phyloP scores from a whole-genome alignment of 148 eudicot species.

The Pouteria glomerata region DNA sequence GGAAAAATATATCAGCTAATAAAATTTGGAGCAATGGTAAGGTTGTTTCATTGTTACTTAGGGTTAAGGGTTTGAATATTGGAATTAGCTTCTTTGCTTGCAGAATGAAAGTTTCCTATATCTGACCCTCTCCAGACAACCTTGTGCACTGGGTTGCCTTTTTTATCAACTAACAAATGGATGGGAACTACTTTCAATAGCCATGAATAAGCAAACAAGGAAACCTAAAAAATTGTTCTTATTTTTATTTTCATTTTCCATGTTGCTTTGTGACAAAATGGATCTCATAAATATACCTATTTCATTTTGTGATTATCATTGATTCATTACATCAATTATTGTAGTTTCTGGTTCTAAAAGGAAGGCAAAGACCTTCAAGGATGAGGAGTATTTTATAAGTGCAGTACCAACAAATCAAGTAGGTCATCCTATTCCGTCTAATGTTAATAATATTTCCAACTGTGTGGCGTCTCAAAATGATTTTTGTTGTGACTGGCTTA shows the following conservation, averaged over 20 bases:
- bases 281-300: background rate
- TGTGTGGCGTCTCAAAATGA: background rate
- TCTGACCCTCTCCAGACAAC: too few relatives aligned
- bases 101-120: too few relatives aligned
- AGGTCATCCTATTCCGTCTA: conserved; percentile 3
- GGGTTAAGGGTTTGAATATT: too few relatives aligned
- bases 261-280: background rate
- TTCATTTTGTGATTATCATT: background rate
- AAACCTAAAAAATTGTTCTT: too few relatives aligned
- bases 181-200: background rate
- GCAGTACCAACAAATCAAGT: conserved; percentile 87
- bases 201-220: background rate
- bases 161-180: too few relatives aligned
- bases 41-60: too few relatives aligned
- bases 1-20: too few relatives aligned
- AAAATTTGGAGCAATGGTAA: too few relatives aligned
- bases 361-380: conserved; percentile 74
- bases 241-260: background rate
- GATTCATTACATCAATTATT: background rate
- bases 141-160: too few relatives aligned
- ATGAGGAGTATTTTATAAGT: conserved; percentile 83
- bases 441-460: background rate
- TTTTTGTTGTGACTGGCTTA: background rate
- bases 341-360: conserved; percentile 74
- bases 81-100: too few relatives aligned